These are phyloP conservation scores for Penicillium turbatum DNA, from an alignment of 495 filamentous ascomycete genomes.

Conservation along the genomic window DNA sequence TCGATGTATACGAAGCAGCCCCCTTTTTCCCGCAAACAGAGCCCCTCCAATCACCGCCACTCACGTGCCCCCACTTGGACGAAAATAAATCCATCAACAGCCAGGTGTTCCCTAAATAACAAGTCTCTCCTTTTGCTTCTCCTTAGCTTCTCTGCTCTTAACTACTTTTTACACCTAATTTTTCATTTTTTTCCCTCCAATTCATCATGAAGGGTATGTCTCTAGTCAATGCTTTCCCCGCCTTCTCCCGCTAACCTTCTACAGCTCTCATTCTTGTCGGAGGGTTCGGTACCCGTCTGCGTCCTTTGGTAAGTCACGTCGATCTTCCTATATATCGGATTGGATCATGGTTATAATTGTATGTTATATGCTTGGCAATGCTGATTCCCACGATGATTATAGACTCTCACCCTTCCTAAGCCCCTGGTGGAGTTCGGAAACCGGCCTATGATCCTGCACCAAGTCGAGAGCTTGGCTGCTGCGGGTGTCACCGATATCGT, in stretches of 20 bases:
- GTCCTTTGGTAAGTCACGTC: constrained; percentile 84
- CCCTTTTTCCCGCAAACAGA: constrained; percentile 35
- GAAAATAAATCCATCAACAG: constrained; percentile 35
- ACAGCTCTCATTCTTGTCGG: constrained; percentile 98
- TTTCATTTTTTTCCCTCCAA: constrained; percentile 11
- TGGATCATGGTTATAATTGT: constrained; percentile 9
- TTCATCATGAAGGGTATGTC: constrained; percentile 52
- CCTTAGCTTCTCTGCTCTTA: constrained; percentile 8
- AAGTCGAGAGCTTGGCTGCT: constrained; percentile 90
- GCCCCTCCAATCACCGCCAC: constrained; percentile 22
- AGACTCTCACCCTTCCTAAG: constrained; percentile 97
- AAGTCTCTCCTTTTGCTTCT: constrained; percentile 13
- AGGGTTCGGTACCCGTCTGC: constrained; percentile 96
- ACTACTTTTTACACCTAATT: constrained; percentile 9
- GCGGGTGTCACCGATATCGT: constrained; percentile 98
- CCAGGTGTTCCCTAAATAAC: constrained; percentile 34
- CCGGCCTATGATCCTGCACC: constrained; percentile 98
- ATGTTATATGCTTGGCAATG: background rate
- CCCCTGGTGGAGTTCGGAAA: constrained; percentile 97
- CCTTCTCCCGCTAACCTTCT: constrained; percentile 15
- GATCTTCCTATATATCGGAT: constrained; percentile 15
- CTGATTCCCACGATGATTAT: constrained; percentile 13
- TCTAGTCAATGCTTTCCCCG: constrained; percentile 7
- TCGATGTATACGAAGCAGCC: constrained; percentile 1
- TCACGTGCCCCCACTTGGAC: constrained; percentile 29